A percentile compares a stretch with the other conserved stretches of the same genome.
These are phyloP conservation scores for Cordyceps fumosorosea DNA, from an alignment of 2,329 filamentous ascomycete genomes.

Conservation along the genomic window DNA sequence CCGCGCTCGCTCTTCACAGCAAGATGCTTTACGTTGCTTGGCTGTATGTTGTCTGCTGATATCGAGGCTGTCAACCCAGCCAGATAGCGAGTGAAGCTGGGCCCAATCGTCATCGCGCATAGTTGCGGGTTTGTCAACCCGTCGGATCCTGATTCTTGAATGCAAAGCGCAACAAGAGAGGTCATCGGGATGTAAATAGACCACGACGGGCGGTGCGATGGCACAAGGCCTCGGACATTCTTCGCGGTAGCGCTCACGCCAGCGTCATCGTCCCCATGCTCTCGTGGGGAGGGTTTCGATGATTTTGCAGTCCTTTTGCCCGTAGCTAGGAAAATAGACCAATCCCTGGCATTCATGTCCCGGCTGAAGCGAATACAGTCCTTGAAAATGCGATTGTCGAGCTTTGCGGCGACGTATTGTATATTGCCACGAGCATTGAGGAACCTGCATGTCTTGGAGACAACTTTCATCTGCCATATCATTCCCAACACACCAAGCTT, in stretches of 20 bases:
- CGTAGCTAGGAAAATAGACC: conserved; percentile 47
- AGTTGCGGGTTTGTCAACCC: conserved; percentile 32
- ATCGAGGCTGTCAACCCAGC: conserved; percentile 31
- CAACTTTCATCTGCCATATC: conserved; percentile 53
- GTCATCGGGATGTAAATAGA: conserved; percentile 28
- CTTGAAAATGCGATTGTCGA: conserved; percentile 49
- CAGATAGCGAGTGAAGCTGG: conserved; percentile 31
- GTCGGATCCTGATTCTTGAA: conserved; percentile 21
- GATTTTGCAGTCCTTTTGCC: conserved; percentile 27
- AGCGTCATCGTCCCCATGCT: conserved; percentile 1
- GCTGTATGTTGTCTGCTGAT: conserved; percentile 26
- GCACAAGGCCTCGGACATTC: conserved; percentile 9
- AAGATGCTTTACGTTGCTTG: conserved; percentile 26
- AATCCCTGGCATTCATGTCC: conserved; percentile 50
- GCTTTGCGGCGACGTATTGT: conserved; percentile 50
- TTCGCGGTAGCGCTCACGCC: conserved; percentile 16
- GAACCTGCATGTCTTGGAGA: conserved; percentile 52
- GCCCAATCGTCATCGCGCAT: conserved; percentile 30
- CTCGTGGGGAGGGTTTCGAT: background rate
- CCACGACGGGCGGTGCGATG: conserved; percentile 25
- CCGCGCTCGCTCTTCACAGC: conserved; percentile 30
- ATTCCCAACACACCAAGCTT: conserved; percentile 52
- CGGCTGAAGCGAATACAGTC: conserved; percentile 55
- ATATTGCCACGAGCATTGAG: conserved; percentile 49
- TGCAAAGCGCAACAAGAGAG: conserved; percentile 24